A percentile compares a stretch with the other conserved stretches of the same genome.
Conservation (phyloP, 768 basidiomycete species). For the Fibroporia radiculosa region DNA sequence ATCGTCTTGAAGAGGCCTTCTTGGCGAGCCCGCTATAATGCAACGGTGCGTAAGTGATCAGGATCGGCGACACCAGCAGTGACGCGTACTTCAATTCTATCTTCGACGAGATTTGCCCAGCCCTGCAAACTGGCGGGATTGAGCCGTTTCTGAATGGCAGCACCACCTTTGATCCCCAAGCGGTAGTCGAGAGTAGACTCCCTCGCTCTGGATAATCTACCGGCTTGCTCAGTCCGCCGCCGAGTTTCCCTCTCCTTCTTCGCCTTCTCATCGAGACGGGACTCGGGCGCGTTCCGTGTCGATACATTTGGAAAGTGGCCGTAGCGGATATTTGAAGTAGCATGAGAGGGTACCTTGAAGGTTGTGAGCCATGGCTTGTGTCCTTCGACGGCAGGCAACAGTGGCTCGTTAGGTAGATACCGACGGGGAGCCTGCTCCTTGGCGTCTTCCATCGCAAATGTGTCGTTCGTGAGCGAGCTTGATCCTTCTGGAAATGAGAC, state of each 20-base stretch:
- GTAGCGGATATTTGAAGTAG: conserved; percentile 41
- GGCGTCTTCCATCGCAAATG: conserved; percentile 8
- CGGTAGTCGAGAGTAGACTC: conserved; percentile 76
- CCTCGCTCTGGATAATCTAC: conserved; percentile 50
- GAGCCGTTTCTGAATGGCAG: conserved; percentile 21
- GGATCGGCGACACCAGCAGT: background rate
- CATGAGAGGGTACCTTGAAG: conserved; percentile 54
- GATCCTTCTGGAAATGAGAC: conserved; percentile 19
- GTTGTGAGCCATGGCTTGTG: conserved; percentile 68
- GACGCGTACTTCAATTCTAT: conserved; percentile 61
- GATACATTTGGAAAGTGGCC: conserved; percentile 34
- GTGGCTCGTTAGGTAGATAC: conserved; percentile 32
- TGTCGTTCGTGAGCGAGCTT: conserved; percentile 2
- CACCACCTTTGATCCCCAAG: conserved; percentile 41
- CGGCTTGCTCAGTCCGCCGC: conserved; percentile 46
- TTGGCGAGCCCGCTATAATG: conserved; percentile 48
- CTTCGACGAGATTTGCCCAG: conserved; percentile 70
- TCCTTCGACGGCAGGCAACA: conserved; percentile 46
- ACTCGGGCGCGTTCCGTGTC: conserved; percentile 8
- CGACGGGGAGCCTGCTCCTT: conserved; percentile 4
- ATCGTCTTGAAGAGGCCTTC: conserved; percentile 68
- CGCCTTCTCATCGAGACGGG: conserved; percentile 29
- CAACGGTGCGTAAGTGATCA: background rate
- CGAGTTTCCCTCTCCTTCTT: conserved; percentile 41
- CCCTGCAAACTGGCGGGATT: conserved; percentile 65